These are phyloP conservation scores for Fusarium paranaense DNA, from an alignment of 2,329 filamentous ascomycete species.

Conservation along the genomic window DNA sequence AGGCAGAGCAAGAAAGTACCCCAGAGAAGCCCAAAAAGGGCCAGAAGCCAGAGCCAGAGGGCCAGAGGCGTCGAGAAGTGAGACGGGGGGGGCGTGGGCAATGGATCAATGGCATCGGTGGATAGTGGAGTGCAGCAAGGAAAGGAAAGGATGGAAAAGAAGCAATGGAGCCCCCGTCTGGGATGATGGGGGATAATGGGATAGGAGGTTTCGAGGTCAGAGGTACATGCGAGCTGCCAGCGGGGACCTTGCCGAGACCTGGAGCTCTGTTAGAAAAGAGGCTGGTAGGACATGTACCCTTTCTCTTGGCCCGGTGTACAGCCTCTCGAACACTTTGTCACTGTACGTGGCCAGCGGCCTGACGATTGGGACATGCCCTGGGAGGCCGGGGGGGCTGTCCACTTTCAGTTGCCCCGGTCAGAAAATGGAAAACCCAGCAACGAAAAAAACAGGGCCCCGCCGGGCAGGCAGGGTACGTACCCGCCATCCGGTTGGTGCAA, in stretches of 20 bases:
- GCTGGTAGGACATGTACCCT: conserved; percentile 18
- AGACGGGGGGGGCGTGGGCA: conserved; percentile 31
- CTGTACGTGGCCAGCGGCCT: conserved; percentile 11
- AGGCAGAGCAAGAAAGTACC: conserved; percentile 11
- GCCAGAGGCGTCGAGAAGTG: conserved; percentile 30
- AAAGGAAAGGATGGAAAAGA: conserved; percentile 37
- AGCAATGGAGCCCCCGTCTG: conserved; percentile 32
- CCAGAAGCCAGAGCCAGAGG: conserved; percentile 26
- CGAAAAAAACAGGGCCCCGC: conserved; percentile 5
- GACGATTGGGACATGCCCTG: conserved; percentile 9
- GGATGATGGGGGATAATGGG: conserved; percentile 5
- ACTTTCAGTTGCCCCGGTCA: conserved; percentile 31
- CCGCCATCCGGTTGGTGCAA: conserved; percentile 33
- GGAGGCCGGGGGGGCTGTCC: conserved; percentile 6
- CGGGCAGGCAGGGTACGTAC: conserved; percentile 37
- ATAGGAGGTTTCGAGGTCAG: conserved; percentile 19
- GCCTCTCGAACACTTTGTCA: conserved; percentile 4
- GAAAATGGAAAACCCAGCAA: conserved; percentile 34
- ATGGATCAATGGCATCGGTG: conserved; percentile 31
- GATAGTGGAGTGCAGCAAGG: conserved; percentile 31
- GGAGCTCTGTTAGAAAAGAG: neutral
- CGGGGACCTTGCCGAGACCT: conserved; percentile 31
- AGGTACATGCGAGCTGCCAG: conserved; percentile 11
- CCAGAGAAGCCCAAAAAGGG: conserved; percentile 29
- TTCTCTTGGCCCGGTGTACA: neutral